Percentiles rank a stretch among this genome's conserved stretches.
Conservation (phyloP, 176 grass and related monocot species). For the Rhynchospora tenuis region DNA sequence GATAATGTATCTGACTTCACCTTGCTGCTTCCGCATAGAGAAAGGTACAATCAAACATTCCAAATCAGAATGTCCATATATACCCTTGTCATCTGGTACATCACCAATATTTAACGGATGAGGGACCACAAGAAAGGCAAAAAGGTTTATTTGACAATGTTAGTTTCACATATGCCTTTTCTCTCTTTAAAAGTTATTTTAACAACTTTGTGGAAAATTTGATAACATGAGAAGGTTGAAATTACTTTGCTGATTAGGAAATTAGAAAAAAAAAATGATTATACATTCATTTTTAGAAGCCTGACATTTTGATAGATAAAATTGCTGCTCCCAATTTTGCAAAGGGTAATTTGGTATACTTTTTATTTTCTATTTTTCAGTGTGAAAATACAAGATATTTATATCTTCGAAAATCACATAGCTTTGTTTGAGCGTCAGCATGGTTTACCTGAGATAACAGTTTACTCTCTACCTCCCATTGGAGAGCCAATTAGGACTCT, state of each 20-base stretch:
- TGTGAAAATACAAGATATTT: constrained; percentile 75
- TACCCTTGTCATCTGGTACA: not conserved
- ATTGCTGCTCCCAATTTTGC: not conserved
- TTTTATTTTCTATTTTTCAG: constrained; percentile 32
- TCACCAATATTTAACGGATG: not conserved
- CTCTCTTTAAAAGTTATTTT: not conserved
- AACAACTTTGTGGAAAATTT: not conserved
- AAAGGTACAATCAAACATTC: constrained; percentile 44
- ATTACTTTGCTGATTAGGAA: not conserved
- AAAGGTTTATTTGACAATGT: not conserved
- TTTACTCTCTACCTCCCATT: constrained; percentile 55
- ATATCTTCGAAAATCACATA: constrained; percentile 70
- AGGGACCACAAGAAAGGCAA: not conserved
- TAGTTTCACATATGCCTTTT: not conserved
- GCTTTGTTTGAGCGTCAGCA: constrained; percentile 76
- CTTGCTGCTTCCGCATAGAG: constrained; percentile 82
- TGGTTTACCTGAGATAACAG: constrained; percentile 66
- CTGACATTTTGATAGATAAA: not conserved
- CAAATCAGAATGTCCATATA: not conserved
- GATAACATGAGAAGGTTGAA: not conserved
- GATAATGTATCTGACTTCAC: constrained; percentile 68
- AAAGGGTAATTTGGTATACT: not conserved
- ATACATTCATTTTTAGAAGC: not conserved
- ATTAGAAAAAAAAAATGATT: not conserved
- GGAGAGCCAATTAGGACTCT: constrained; percentile 61